phyloP scores from a whole-genome alignment of 768 basidiomycete species.

The Rhodotorula taiwanensis region DNA sequence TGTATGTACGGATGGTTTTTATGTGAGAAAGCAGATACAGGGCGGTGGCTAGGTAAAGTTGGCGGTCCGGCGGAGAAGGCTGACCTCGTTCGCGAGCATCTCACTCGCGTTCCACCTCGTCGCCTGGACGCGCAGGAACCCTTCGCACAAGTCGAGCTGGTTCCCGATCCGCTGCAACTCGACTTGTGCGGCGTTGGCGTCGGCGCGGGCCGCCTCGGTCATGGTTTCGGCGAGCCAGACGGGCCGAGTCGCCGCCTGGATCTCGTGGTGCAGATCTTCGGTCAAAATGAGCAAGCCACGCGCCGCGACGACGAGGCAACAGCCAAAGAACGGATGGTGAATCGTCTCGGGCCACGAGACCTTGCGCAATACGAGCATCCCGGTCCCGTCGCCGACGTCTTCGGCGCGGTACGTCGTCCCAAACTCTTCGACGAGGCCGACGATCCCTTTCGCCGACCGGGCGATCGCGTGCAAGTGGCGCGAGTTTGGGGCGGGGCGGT shows the following conservation, averaged over 20 bases:
- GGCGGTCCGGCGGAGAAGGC: conserved; percentile 14
- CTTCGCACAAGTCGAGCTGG: conserved; percentile 20
- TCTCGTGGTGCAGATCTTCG: conserved; percentile 1
- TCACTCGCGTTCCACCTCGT: conserved; percentile 4
- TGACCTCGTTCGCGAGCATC: conserved; percentile 6
- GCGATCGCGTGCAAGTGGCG: neutral
- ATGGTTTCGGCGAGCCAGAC: no score
- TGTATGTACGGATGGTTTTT: no score
- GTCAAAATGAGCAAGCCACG: conserved; percentile 7
- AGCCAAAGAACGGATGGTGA: conserved; percentile 12
- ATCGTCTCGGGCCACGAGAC: neutral
- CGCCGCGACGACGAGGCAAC: conserved; percentile 22
- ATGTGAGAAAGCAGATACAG: no score
- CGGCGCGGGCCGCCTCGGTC: neutral
- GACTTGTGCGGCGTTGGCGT: neutral
- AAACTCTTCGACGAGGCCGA: conserved; percentile 1
- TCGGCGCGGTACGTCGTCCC: neutral
- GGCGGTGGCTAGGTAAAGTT: no score
- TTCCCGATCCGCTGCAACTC: neutral
- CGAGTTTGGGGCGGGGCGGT: neutral
- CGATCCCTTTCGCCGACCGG: conserved; percentile 4
- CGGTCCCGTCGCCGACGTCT: neutral
- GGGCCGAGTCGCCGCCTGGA: no score
- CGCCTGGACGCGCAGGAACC: conserved; percentile 5
- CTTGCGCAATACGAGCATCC: neutral